Base-by-base conservation (phyloP, 31 red algal genomes). In the Porphyra umbilicalis region DNA sequence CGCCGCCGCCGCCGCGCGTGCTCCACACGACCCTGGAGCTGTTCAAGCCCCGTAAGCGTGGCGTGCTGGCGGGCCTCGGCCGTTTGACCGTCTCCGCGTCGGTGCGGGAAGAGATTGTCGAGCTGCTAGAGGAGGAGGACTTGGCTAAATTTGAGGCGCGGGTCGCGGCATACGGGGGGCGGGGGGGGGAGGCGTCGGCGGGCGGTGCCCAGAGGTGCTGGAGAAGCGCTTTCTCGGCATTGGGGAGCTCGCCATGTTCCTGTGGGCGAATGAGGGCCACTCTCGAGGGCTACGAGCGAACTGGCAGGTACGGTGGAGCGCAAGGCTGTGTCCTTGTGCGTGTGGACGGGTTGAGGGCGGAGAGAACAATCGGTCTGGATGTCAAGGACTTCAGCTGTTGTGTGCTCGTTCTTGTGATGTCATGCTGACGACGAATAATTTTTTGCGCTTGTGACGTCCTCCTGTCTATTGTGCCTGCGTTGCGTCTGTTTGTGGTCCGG, bases 181-280 rank as follows among this genome's bases (percentile, higher is more conserved):
- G 86, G 18, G 74, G 81, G 39, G 13, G 77, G 40, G 86, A 37
- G 42, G 36, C 32, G 8, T 71, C 57, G 57, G 57, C 57, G 57
- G 57, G 25, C 57, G 57, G 25, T 29, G 57, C 25, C 57, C 57
- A 10, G 57, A 71, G 0, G 57, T 71, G 57, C 57, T 71, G 32
- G 80, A 82, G 34, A 77, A 79, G 33, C 86, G 86, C 14, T 88
- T 88, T 81, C 42, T 88, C 33, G 68, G 86, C 36, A 88, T 88
- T 76, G 86, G 86, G 68, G 86, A 88, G 20, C 79, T 88, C 35
- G 86, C 86, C 0, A 35, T 80, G 8, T 88, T 88, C 36, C 33
- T 88, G 32, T 88, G 77, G 39, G 86, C 57, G 4, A 71, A 88
- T 32, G 86, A 88, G 32, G 86, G 86, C 33, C 82, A 88, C 42